Percentiles rank a stretch among this genome's conserved stretches.
Conservation (phyloP, 139 green algal species). For the Picochlorum sp. region DNA sequence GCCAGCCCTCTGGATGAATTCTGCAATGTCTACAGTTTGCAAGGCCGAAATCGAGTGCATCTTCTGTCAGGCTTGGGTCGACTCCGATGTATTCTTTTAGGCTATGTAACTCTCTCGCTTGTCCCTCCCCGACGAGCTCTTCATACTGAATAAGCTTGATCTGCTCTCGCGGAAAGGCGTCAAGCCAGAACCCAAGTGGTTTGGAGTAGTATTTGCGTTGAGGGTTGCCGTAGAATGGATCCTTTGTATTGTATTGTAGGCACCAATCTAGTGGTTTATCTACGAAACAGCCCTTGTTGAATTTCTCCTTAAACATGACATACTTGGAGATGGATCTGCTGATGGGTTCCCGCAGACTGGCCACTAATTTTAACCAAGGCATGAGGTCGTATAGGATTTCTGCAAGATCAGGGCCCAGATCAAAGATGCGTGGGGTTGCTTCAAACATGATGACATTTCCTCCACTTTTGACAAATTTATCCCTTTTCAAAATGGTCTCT, state of each 20-base stretch:
- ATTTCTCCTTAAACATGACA: conserved; percentile 15
- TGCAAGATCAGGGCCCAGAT: conserved; percentile 2
- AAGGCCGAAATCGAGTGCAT: neutral
- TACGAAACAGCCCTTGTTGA: conserved; percentile 6
- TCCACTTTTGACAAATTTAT: conserved; percentile 10
- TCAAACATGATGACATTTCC: conserved; percentile 13
- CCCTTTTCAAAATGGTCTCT: conserved; percentile 13
- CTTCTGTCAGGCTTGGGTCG: neutral
- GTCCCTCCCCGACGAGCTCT: neutral
- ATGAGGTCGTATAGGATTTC: conserved; percentile 5
- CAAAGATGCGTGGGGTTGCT: neutral
- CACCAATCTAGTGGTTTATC: neutral
- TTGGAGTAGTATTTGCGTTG: no score
- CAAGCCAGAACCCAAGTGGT: conserved; percentile 10
- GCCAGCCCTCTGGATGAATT: conserved; percentile 4
- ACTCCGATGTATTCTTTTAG: conserved; percentile 8
- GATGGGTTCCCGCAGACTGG: conserved; percentile 18
- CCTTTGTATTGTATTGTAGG: no score
- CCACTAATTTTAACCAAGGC: conserved; percentile 22
- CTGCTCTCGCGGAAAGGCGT: conserved; percentile 11
- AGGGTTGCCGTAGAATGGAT: no score
- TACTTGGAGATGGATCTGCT: conserved; percentile 1
- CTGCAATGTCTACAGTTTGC: conserved; percentile 17
- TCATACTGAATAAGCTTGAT: conserved; percentile 15
- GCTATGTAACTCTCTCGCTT: neutral